Base-by-base conservation (phyloP, 2,329 filamentous ascomycete species). In the Fusarium sarcochroum region DNA sequence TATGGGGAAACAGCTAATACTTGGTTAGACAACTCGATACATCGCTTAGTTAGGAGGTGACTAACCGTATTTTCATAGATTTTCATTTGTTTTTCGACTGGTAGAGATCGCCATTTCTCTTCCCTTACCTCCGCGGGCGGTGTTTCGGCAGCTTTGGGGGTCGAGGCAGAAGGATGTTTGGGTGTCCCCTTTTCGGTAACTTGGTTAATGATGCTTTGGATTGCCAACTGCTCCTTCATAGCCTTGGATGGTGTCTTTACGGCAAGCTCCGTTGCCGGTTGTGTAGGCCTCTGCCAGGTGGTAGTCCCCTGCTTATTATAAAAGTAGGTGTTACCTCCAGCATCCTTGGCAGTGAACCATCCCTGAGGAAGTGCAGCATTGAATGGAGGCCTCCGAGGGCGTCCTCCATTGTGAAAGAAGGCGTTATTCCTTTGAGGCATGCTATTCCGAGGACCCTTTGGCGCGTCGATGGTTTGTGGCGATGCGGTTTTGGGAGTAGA, bases 21-120 rank as follows among this genome's bases (percentile, higher is more conserved):
- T 6, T 11, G 25, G 40, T 75, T 58, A 75, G 73, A 30, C n/a
- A 13, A 13, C 13, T 20, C 11, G 18, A 9, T 23, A 13, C 32
- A 11, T 15, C 6, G 20, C 21, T 23, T 20, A 13, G 8, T 8
- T 17, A 8, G 13, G 30, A 37, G 23, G 6, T 2, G 21, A 83
- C 92, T 78, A 85, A 97, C 93, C 51, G 94, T 97, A 76, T 94
- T 94, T 79, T 98, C 94, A 74, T 98, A 98, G 4, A 97, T 85
- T 82, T 93, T 97, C 87, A 94, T 97, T 80, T 96, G 93, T 80
- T 98, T 98, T 69, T 98, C 94, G 70, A 89, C 78, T 2, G 90
- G 84, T 32, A 90, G 78, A 61, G 85, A 86, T 56, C 88, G 86
- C 92, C 92, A 94, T 76, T 91, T 92, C 47, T 93, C 90, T 72